Conservation (phyloP, 371 early-diverging fungal species). For the Mortierella sp. region DNA sequence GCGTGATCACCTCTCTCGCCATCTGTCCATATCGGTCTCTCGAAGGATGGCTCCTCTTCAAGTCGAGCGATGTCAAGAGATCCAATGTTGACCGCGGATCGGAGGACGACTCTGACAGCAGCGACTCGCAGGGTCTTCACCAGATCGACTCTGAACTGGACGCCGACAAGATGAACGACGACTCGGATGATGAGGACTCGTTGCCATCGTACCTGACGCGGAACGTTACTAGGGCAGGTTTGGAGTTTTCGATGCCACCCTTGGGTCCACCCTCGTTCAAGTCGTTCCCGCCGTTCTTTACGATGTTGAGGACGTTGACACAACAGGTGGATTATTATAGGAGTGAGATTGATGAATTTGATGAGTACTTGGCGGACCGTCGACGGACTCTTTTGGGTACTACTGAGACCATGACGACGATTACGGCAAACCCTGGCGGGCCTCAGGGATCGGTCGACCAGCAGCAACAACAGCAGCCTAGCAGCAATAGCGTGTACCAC, state of each 20-base stretch:
- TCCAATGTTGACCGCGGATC: constrained; percentile 47
- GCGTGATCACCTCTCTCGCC: constrained; percentile 85
- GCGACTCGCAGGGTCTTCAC: neutral
- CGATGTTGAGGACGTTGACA: constrained; percentile 70
- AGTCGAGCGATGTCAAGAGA: constrained; percentile 67
- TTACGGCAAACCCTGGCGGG: constrained; percentile 1
- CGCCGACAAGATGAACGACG: constrained; percentile 19
- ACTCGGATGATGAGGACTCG: constrained; percentile 44
- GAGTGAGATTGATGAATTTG: constrained; percentile 71
- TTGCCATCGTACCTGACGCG: constrained; percentile 24
- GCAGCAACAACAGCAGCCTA: too few species aligned
- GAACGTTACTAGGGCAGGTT: neutral
- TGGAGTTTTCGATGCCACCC: constrained; percentile 2
- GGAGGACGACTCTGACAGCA: constrained; percentile 34
- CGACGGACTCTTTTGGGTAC: constrained; percentile 61
- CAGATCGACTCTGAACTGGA: neutral
- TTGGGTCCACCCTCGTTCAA: constrained; percentile 59
- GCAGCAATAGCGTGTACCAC: too few species aligned
- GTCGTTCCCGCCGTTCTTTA: constrained; percentile 74
- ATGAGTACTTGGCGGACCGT: constrained; percentile 67
- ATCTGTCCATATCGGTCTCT: constrained; percentile 80
- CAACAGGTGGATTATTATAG: constrained; percentile 78
- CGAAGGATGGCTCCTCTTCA: constrained; percentile 84
- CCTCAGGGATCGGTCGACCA: neutral
- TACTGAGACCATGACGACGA: constrained; percentile 29